These are phyloP conservation scores for Phaeosphaeriaceae sp. DNA, from an alignment of 2,329 filamentous ascomycete species.

Conservation along the genomic window DNA sequence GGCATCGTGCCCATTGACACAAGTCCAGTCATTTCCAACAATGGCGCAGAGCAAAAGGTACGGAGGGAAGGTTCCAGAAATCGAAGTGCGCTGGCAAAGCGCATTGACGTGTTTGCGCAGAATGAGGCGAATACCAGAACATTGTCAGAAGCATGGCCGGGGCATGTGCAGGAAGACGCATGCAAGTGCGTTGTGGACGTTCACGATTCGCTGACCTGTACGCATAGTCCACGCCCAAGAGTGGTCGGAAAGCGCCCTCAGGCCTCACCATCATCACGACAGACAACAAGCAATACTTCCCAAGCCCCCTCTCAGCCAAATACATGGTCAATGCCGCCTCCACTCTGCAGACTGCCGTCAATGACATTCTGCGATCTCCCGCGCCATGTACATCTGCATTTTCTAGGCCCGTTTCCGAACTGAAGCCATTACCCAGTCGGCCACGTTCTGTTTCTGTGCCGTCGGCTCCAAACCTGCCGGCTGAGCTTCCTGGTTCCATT, in stretches of 20 bases:
- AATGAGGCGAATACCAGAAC: conserved; percentile 23
- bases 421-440: conserved; percentile 46
- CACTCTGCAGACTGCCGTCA: conserved; percentile 51
- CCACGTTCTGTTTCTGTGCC: conserved; percentile 51
- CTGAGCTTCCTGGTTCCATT: conserved; percentile 36
- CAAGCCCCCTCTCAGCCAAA: conserved; percentile 33
- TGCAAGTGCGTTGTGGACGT: conserved; percentile 37
- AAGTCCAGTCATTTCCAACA: conserved; percentile 11
- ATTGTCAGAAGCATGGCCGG: conserved; percentile 31
- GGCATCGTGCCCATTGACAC: conserved; percentile 48
- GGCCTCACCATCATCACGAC: conserved; percentile 39
- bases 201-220: conserved; percentile 41
- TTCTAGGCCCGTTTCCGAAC: conserved; percentile 35
- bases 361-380: conserved; percentile 53
- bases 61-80: conserved; percentile 17
- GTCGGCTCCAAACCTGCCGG: conserved; percentile 45
- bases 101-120: conserved; percentile 43
- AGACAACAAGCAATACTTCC: conserved; percentile 25
- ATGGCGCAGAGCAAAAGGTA: conserved; percentile 39
- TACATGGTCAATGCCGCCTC: conserved; percentile 41
- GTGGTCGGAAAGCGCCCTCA: conserved; percentile 35
- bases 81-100: conserved; percentile 39
- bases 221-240: conserved; percentile 27
- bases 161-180: conserved; percentile 20
- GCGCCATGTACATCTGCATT: conserved; percentile 39